Base-by-base conservation (phyloP, 2,329 filamentous ascomycete genomes). In the Penicillium digitatum region DNA sequence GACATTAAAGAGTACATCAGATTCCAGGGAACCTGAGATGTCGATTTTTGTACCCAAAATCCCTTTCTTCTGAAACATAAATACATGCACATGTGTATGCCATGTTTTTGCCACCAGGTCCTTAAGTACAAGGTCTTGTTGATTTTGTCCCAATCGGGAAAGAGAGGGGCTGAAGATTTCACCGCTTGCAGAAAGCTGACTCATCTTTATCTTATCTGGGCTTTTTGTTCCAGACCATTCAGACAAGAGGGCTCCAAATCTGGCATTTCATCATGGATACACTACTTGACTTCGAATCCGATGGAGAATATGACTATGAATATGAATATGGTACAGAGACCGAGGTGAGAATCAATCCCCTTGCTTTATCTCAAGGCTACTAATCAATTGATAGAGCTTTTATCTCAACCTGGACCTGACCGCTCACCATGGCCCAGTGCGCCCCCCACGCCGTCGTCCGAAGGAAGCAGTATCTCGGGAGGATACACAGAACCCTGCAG, bases 401-500 rank as follows among this genome's bases (percentile, higher is more conserved):
- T 85, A 83, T 65, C 75, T 87, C 52, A 83, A 82, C 38, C 72
- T 86, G 55, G 84, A 87, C 66, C 71, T 86, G 31, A 81, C 75
- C 27, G 74, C 77, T 35, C 64, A 69, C 50, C 72, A 77, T 52
- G 71, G 73, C n/a, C 66, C 62, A 32, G 66, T 73, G 29, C 71
- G 72, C 14, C 63, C 68, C 22, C 67, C 71, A 35, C 68, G 70
- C 26, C 66, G 63, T 45, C 66, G 66, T 45, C 56, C 63, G 42
- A 64, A 65, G 9, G 51, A 52, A 40, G 37, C 32, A 18, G 43
- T 57, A 37, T 56, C 63, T 20, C 26, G 57, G 38, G 43, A 56
- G 12, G 35, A 56, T 11, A 31, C 57, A 27, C 52, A 40, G n/a
- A 39, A 34, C 12, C 10, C 18, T 12, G 16, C 9, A 44, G 26